Conservation (phyloP, 2,329 filamentous ascomycete genomes). For the Pseudocercospora ulei region DNA sequence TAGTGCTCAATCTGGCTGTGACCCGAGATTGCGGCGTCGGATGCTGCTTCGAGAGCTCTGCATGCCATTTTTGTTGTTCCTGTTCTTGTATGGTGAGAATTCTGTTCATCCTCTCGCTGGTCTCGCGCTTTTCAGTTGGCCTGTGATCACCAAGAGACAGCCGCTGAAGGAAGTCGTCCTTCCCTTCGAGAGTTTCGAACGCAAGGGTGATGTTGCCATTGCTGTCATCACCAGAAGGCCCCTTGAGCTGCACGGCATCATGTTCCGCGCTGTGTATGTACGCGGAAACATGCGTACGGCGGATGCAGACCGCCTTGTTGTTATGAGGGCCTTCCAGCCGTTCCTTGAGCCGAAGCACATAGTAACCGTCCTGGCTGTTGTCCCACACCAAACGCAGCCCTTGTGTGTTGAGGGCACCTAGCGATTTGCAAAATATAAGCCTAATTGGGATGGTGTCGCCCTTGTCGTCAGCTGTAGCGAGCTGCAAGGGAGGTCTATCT, state of each 20-base stretch:
- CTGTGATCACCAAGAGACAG: not conserved
- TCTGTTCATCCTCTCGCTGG: not conserved
- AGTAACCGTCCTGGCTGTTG: not conserved
- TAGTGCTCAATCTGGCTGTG: no score
- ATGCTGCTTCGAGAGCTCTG: no score
- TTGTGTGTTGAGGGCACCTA: no score
- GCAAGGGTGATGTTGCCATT: constrained; percentile 15
- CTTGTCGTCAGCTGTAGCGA: not conserved
- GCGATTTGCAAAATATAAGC: constrained; percentile 11
- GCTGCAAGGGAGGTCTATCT: no score
- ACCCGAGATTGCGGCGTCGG: no score
- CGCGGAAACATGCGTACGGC: not conserved
- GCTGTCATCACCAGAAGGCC: constrained; percentile 5
- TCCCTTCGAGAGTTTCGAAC: constrained; percentile 2
- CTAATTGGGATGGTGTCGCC: constrained; percentile 8
- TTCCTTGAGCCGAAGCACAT: not conserved
- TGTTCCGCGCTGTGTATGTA: not conserved
- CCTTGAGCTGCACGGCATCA: constrained; percentile 11
- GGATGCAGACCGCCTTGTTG: constrained; percentile 5
- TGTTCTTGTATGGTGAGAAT: constrained; percentile 2
- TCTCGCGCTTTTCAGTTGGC: not conserved
- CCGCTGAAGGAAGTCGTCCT: not conserved
- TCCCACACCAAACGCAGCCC: constrained; percentile 16
- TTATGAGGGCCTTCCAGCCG: not conserved
- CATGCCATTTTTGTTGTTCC: not conserved